Conservation (phyloP, 2,329 filamentous ascomycete species). For the Ophiobolus disseminans region DNA sequence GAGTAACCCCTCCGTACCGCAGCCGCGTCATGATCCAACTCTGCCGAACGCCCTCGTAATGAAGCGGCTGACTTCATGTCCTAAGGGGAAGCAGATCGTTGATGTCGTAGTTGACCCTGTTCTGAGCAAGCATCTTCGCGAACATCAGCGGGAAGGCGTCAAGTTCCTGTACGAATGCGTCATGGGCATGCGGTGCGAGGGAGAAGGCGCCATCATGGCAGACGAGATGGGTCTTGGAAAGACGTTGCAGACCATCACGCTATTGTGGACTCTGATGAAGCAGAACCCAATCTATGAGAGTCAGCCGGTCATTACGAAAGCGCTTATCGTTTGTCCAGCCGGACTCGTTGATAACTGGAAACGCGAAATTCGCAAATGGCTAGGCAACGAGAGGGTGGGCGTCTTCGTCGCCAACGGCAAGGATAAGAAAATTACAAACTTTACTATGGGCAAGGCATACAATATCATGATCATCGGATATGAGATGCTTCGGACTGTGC, state of each 20-base stretch:
- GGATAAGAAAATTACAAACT: slow-evolving; percentile 68
- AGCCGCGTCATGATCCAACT: slow-evolving; percentile 70
- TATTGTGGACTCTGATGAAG: slow-evolving; percentile 75
- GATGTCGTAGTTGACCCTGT: slow-evolving; percentile 77
- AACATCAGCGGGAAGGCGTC: slow-evolving; percentile 74
- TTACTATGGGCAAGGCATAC: slow-evolving; percentile 72
- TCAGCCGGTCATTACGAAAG: slow-evolving; percentile 70
- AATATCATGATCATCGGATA: slow-evolving; percentile 78
- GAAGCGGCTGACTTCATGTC: slow-evolving; percentile 64
- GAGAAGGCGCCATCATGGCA: slow-evolving; percentile 73
- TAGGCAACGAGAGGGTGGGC: slow-evolving; percentile 73
- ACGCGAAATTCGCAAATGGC: slow-evolving; percentile 76
- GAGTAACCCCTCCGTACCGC: slow-evolving; percentile 56
- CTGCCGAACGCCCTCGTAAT: slow-evolving; percentile 69
- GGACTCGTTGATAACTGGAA: slow-evolving; percentile 77
- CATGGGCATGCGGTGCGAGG: slow-evolving; percentile 73
- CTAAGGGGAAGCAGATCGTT: slow-evolving; percentile 69
- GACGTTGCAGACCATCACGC: slow-evolving; percentile 73
- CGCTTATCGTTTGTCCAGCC: slow-evolving; percentile 75
- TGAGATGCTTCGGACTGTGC: slow-evolving; percentile 70
- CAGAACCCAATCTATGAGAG: slow-evolving; percentile 70
- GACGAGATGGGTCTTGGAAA: slow-evolving; percentile 81
- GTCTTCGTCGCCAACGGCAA: slow-evolving; percentile 68
- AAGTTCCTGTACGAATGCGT: slow-evolving; percentile 77
- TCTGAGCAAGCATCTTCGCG: slow-evolving; percentile 66